These are phyloP conservation scores for Bipolaris bicolor DNA, from an alignment of 2,329 filamentous ascomycete species.

Conservation along the genomic window DNA sequence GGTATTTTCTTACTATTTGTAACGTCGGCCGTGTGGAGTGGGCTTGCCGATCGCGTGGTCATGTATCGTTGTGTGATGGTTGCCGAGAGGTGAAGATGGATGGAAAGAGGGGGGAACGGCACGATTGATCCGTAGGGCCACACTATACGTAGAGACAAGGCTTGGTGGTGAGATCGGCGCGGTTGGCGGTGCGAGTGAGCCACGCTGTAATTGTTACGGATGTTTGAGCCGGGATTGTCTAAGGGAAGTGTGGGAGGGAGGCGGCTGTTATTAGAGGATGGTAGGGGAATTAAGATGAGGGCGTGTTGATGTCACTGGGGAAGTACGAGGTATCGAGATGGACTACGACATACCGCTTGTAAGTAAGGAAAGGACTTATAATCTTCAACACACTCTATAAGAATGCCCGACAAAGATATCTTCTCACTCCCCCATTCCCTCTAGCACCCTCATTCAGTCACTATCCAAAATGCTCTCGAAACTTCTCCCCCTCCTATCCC, in stretches of 20 bases:
- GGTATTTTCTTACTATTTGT: background rate
- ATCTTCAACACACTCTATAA: background rate
- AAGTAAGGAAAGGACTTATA: background rate
- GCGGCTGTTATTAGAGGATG: background rate
- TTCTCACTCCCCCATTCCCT: no score
- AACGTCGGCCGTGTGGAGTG: background rate
- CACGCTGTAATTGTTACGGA: background rate
- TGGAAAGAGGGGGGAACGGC: conserved; percentile 2
- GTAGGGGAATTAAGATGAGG: background rate
- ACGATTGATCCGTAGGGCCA: conserved; percentile 11
- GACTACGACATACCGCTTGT: background rate
- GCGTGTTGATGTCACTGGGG: conserved; percentile 5
- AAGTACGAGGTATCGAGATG: background rate
- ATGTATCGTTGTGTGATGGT: no score
- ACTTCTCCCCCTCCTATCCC: background rate
- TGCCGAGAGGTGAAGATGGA: background rate
- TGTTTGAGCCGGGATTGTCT: background rate
- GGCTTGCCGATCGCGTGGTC: no score
- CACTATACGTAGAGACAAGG: background rate
- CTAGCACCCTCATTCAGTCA: background rate
- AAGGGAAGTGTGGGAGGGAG: background rate
- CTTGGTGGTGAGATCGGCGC: background rate
- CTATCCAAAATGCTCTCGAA: conserved; percentile 6
- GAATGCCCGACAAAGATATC: background rate
- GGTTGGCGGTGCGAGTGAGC: background rate